Base-by-base conservation (phyloP, 805 yeast species). In the Cephaloascus fragrans region DNA sequence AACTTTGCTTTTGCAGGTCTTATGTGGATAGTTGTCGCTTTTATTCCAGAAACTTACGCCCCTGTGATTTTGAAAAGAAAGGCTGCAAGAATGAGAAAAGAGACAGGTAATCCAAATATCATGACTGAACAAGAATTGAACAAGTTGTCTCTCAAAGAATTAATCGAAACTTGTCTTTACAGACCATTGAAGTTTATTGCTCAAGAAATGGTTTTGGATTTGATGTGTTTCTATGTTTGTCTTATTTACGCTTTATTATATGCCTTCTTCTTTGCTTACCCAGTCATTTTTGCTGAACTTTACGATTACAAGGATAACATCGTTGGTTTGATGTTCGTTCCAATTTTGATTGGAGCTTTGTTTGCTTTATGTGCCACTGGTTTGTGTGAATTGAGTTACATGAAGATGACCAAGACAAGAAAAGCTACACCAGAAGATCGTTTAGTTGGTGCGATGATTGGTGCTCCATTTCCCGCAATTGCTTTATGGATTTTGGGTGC, bases 181-280 rank as follows among this genome's bases (percentile, higher is more conserved):
- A 74, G 96, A 50, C 97, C 97, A 2, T 62, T 90, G 44, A 77
- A 75, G 53, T 83, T 87, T 55, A 77, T 77, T 15, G 58, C 75
- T 17, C 77, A 89, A 19, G 96, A 88, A 58, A 95, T 95, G 3
- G 94, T 87, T 19, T 65, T 88, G 51, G 93, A 79, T 52, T 64
- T 86, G 48, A 76, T 88, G 69, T 86, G 95, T 59, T 74, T 76
- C 49, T 88, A 86, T 59, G 90, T 88, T 44, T 88, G 94, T 46
- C 70, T 88, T 56, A 86, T 88, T 57, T 88, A 88, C 64, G 81
- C 96, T n/a, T 69, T 88, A 55, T 68, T 88, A 38, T 88, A 88
- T 53, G 96, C 95, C 10, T 88, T 88, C 68, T 88, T 88, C 77
- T 88, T 87, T 63, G 96, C 97, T 1, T 88, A 83, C 62, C 97